Evolutionary conservation across 2,329 filamentous ascomycete genomes (phyloP).

Genomic region (Ceratocystis harringtonii): DNA sequence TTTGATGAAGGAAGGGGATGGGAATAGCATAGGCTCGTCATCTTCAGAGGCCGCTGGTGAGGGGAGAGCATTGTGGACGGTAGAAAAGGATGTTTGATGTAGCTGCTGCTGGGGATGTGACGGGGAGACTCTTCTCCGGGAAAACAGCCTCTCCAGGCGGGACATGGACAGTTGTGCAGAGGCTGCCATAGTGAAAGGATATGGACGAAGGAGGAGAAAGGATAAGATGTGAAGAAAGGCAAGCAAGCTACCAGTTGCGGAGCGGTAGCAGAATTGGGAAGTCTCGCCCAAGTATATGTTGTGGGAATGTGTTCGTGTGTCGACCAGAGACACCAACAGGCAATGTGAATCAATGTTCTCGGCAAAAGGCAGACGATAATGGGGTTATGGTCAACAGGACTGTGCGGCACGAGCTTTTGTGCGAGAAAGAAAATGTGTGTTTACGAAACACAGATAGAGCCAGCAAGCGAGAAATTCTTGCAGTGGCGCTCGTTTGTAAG

Average conservation of each 20-base stretch:
- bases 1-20: conserved; percentile 39
- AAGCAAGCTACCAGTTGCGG: neutral
- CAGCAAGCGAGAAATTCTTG: neutral
- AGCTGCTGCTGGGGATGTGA: conserved; percentile 17
- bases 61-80: neutral
- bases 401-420: no score
- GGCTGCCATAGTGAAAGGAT: conserved; percentile 6
- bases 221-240: neutral
- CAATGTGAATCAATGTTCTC: neutral
- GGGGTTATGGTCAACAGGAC: neutral
- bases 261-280: neutral
- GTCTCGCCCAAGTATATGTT: neutral
- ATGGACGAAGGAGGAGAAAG: neutral
- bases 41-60: conserved; percentile 16
- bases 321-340: neutral
- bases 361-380: neutral
- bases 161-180: conserved; percentile 14
- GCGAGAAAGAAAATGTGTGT: neutral
- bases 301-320: neutral
- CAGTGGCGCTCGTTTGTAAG: neutral
- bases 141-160: conserved; percentile 38
- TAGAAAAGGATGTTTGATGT: neutral
- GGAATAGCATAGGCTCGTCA: conserved; percentile 28
- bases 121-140: conserved; percentile 27
- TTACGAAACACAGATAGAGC: neutral